phyloP scores from a whole-genome alignment of 2,329 filamentous ascomycete genomes.

The Ophiosphaerella korrae region DNA sequence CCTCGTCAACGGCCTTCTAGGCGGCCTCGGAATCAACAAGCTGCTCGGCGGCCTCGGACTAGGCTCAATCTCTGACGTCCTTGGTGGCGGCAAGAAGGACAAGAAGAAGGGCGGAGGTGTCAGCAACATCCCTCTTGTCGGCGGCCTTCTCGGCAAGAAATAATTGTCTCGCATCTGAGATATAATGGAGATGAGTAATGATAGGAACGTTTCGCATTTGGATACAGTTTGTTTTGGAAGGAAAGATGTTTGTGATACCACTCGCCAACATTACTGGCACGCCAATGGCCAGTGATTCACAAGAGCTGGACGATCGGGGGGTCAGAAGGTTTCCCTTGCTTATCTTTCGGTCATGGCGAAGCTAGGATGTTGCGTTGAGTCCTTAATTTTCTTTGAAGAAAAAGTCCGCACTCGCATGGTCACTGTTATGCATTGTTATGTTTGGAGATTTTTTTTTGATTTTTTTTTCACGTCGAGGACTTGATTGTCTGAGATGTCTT shows the following conservation, averaged over 20 bases:
- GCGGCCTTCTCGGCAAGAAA: conserved; percentile 53
- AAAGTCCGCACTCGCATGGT: too few species aligned
- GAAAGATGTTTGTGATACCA: conserved; percentile 22
- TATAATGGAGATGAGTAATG: conserved; percentile 4
- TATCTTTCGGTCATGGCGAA: background rate
- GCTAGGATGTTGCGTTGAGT: background rate
- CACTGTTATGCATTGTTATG: background rate
- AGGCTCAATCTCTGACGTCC: conserved; percentile 54
- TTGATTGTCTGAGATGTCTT: conserved; percentile 13
- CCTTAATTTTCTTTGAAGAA: background rate
- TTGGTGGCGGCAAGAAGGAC: conserved; percentile 62
- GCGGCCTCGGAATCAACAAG: conserved; percentile 76
- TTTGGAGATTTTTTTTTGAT: conserved; percentile 6
- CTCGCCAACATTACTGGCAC: background rate
- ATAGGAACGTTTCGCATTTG: conserved; percentile 19
- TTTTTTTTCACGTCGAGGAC: background rate
- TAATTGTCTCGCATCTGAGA: conserved; percentile 17
- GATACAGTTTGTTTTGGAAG: conserved; percentile 16
- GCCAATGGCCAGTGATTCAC: background rate
- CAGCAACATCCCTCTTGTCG: conserved; percentile 52
- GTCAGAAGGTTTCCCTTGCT: conserved; percentile 25
- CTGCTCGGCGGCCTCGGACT: conserved; percentile 75
- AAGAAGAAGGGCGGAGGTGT: conserved; percentile 51
- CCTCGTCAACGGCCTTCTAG: conserved; percentile 77
- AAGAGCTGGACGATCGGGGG: conserved; percentile 39